These are phyloP conservation scores for Lyophyllum atratum DNA, from an alignment of 768 basidiomycete species.

Conservation along the genomic window DNA sequence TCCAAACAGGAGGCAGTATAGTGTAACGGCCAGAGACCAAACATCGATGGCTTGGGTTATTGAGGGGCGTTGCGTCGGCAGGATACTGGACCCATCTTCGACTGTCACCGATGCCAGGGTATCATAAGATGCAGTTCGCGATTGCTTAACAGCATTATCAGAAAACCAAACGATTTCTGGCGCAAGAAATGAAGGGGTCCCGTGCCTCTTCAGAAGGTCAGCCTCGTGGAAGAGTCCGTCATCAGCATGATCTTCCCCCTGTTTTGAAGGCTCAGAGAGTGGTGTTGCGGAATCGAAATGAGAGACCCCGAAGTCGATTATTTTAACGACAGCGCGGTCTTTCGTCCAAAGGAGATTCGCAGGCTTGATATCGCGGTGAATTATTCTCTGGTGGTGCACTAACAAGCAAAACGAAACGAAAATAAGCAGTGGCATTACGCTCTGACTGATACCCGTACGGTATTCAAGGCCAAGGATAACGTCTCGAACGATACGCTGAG, in stretches of 20 bases:
- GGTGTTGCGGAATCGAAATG: slow-evolving; percentile 56
- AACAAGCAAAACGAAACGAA: slow-evolving; percentile 14
- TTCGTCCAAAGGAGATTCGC: slow-evolving; percentile 92
- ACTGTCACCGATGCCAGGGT: slow-evolving; percentile 12
- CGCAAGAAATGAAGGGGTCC: slow-evolving; percentile 46
- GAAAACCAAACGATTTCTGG: slow-evolving; percentile 46
- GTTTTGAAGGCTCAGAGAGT: slow-evolving; percentile 12
- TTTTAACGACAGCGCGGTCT: slow-evolving; percentile 89
- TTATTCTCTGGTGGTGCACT: slow-evolving; percentile 98
- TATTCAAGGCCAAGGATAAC: slow-evolving; percentile 95
- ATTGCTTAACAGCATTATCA: slow-evolving; percentile 21
- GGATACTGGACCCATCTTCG: slow-evolving; percentile 6
- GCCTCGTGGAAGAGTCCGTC: slow-evolving; percentile 35
- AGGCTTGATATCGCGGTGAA: slow-evolving; percentile 99
- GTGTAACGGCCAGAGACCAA: slow-evolving; percentile 49
- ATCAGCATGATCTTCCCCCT: slow-evolving; percentile 22
- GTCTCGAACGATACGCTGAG: slow-evolving; percentile 87
- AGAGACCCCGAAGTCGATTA: slow-evolving; percentile 97
- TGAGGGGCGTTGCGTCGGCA: slow-evolving; percentile 29
- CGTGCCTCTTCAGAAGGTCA: slow-evolving; percentile 40
- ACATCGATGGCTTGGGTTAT: slow-evolving; percentile 49
- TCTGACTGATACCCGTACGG: slow-evolving; percentile 52
- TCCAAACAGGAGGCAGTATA: slow-evolving; percentile 49
- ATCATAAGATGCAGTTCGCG: slow-evolving; percentile 23
- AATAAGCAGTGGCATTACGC: slow-evolving; percentile 5